Evolutionary conservation across 225 moss, liverwort and hornwort species (phyloP).

Genomic region (Marchantia polymorpha): DNA sequence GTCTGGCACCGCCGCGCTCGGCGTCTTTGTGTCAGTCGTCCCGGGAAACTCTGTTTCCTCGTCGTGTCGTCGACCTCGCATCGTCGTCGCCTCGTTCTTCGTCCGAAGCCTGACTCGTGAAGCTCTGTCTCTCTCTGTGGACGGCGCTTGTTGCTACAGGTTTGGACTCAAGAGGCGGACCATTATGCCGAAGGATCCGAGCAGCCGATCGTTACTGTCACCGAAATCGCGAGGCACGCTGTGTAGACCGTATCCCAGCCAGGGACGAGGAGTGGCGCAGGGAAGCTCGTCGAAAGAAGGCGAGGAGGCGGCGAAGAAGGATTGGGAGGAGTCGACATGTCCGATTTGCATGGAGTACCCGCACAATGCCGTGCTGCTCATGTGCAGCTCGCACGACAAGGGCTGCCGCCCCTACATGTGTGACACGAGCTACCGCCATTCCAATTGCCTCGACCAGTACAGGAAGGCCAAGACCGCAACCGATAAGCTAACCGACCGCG

Average conservation of each 20-base stretch:
- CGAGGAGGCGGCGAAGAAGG: constrained; percentile 77
- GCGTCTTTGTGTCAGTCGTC: neutral
- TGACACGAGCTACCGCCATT: constrained; percentile 93
- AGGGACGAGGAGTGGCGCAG: constrained; percentile 62
- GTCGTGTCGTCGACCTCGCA: neutral
- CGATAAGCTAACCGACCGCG: constrained; percentile 41
- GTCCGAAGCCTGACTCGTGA: neutral
- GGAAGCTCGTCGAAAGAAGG: constrained; percentile 73
- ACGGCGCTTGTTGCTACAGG: constrained; percentile 1
- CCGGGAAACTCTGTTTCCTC: neutral
- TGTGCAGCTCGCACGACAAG: constrained; percentile 83
- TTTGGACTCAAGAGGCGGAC: constrained; percentile 22
- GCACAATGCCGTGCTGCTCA: constrained; percentile 86
- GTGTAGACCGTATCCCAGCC: constrained; percentile 77
- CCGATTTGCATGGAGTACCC: constrained; percentile 99
- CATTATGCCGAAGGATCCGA: constrained; percentile 96
- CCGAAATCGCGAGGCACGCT: constrained; percentile 72
- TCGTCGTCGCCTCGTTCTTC: too few species aligned
- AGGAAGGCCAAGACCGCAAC: constrained; percentile 68
- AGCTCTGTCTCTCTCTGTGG: too few species aligned
- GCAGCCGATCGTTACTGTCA: constrained; percentile 61
- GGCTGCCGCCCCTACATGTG: constrained; percentile 99
- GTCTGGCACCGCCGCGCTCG: neutral
- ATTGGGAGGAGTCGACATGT: constrained; percentile 96
- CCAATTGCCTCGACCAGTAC: constrained; percentile 96